phyloP scores from a whole-genome alignment of 306 rosid species.

The Quercus alba region DNA sequence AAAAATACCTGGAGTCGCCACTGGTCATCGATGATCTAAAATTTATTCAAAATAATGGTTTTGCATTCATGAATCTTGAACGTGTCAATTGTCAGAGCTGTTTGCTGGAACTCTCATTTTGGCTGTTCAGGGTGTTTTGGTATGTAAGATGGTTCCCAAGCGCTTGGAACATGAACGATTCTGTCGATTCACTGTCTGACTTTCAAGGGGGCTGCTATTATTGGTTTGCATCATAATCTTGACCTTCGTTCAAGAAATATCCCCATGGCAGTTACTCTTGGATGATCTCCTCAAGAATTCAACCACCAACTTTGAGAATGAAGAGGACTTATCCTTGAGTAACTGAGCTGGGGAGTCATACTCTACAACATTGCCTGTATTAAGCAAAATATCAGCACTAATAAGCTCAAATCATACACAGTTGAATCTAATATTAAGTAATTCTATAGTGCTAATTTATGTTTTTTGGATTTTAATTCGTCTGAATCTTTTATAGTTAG shows the following conservation, averaged over 20 bases:
- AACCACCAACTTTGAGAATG: conserved; percentile 78
- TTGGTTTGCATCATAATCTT: no score
- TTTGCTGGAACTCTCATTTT: no score
- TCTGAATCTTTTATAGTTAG: background rate
- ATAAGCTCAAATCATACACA: background rate
- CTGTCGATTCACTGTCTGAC: no score
- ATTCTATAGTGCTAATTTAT: background rate
- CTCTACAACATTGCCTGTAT: conserved; percentile 67
- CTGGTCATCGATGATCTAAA: background rate
- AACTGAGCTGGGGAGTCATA: conserved; percentile 61
- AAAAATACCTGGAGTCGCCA: background rate
- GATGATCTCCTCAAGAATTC: conserved; percentile 73
- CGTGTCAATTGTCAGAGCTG: no score
- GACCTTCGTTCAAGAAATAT: no score
- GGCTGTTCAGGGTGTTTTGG: no score
- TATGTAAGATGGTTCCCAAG: no score
- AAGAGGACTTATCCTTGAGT: conserved; percentile 52
- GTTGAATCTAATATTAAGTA: background rate
- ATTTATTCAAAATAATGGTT: no score
- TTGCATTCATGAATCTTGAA: no score
- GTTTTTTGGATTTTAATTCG: background rate
- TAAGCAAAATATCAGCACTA: conserved; percentile 5
- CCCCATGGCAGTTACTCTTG: background rate
- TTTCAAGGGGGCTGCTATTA: no score
- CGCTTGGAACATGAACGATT: no score